Evolutionary conservation across 2,329 filamentous ascomycete genomes (phyloP), one percentile per base, ranked within the genome.

Genomic region (Thielaviopsis euricoi): DNA sequence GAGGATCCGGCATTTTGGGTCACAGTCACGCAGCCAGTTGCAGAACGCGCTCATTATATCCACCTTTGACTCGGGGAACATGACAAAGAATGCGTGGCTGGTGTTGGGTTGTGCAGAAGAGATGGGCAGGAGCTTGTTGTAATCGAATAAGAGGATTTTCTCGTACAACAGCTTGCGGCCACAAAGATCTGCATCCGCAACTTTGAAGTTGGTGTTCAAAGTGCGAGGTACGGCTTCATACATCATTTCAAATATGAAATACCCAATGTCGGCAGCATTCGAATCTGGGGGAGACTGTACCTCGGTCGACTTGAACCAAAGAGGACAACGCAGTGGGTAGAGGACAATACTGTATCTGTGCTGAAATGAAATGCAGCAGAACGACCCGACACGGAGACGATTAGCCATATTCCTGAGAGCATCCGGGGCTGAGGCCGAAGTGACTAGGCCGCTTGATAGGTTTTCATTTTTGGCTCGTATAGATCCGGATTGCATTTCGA

Each of bases 31-130:
- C 10, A 81, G 63, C 76, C 76, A 81, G 19, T 67, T 65, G 26
- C 64, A 68, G 2, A 79, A n/a, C 9, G 74, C 68, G 9, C 66
- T 62, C 19, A 68, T 67, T 43, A 71, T 69, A 12, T 67, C 58
- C 7, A 62, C 58, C 26, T 67, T 67, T 1, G 69, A 67, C 0
- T 64, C 62, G 0, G 78, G 76, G 54, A 80, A 80, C 1, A 74
- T 67, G 1, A 82, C 64, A 60, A 74, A 80, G 62, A 80, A 75
- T 23, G 65, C 66, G 53, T 68, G 66, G 3, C 66, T 63, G 25
- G 62, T 64, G 7, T 61, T 52, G 25, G 29, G 37, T 6, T 48
- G 19, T 4, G 22, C 40, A 56, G 25, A 15, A 52, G n/a, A 2
- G 51, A 26, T 0, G 65, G 66, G 3, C 63, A 58, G 1, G 72